phyloP scores from a whole-genome alignment of 495 filamentous ascomycete genomes.

The Cladorrhinum samala region DNA sequence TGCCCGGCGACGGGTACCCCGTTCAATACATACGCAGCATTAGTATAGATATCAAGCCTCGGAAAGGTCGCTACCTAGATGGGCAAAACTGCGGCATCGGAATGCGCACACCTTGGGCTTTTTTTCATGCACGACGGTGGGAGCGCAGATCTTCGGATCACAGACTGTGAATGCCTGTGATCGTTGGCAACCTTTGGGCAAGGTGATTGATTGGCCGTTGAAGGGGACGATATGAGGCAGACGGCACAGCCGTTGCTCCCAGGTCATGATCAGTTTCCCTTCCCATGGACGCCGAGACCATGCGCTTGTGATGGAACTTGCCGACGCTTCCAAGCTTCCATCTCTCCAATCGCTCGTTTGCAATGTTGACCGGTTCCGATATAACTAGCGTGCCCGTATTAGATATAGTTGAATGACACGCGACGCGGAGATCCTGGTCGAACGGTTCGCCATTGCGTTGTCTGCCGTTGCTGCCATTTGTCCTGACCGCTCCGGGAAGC shows the following conservation, averaged over 20 bases:
- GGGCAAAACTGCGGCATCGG: too few species aligned
- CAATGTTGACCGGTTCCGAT: neutral
- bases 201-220: conserved; percentile 7
- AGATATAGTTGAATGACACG: neutral
- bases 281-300: neutral
- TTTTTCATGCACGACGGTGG: too few species aligned
- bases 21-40: conserved; percentile 12
- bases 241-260: neutral
- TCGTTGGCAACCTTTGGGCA: too few species aligned
- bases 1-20: neutral
- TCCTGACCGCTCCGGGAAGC: neutral
- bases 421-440: conserved; percentile 1
- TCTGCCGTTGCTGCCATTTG: neutral
- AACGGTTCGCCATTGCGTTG: too few species aligned
- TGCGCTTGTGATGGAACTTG: neutral
- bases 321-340: neutral
- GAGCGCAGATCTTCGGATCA: too few species aligned
- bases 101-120: too few species aligned
- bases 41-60: conserved; percentile 4
- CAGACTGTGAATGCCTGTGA: too few species aligned
- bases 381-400: too few species aligned
- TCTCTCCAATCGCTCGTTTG: neutral
- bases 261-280: too few species aligned
- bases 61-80: too few species aligned
- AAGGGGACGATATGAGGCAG: neutral